Percentiles rank a stretch among this genome's conserved stretches.
Evolutionary conservation across 805 yeast genomes (phyloP).

Genomic region (Pichia thaimueangensis): DNA sequence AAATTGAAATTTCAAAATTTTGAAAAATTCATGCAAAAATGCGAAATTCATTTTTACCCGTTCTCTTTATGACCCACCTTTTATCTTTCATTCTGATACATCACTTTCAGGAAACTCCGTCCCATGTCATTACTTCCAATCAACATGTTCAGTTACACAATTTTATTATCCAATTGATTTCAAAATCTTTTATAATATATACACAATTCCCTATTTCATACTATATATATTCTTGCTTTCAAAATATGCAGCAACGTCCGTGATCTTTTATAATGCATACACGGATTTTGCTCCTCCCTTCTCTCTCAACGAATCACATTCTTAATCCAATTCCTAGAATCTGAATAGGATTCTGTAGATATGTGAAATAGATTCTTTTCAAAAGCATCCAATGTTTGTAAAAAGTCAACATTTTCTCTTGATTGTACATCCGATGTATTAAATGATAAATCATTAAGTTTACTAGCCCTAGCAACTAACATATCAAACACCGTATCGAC

Average conservation of each 20-base stretch:
- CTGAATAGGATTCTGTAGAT: slow-evolving; percentile 38
- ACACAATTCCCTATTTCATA: too few relatives aligned
- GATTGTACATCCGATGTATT: slow-evolving; percentile 31
- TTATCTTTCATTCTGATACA: too few relatives aligned
- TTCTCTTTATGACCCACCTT: background rate
- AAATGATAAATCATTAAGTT: slow-evolving; percentile 60
- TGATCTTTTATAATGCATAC: too few relatives aligned
- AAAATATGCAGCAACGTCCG: too few relatives aligned
- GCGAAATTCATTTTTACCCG: background rate
- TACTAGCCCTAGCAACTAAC: slow-evolving; percentile 59
- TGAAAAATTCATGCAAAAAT: background rate
- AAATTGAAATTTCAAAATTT: too few relatives aligned
- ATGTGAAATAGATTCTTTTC: slow-evolving; percentile 55
- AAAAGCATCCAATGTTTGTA: slow-evolving; percentile 66
- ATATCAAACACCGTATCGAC: slow-evolving; percentile 42
- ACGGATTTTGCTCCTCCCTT: too few relatives aligned
- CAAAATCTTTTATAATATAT: too few relatives aligned
- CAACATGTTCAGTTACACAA: too few relatives aligned
- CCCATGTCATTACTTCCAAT: too few relatives aligned
- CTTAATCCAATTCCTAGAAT: slow-evolving; percentile 23
- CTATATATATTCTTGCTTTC: too few relatives aligned
- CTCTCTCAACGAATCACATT: background rate
- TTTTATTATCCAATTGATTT: too few relatives aligned
- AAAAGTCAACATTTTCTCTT: slow-evolving; percentile 36
- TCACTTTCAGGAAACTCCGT: too few relatives aligned